These are phyloP conservation scores for Candida manassasensis DNA, from an alignment of 805 yeast genomes.

Conservation along the genomic window DNA sequence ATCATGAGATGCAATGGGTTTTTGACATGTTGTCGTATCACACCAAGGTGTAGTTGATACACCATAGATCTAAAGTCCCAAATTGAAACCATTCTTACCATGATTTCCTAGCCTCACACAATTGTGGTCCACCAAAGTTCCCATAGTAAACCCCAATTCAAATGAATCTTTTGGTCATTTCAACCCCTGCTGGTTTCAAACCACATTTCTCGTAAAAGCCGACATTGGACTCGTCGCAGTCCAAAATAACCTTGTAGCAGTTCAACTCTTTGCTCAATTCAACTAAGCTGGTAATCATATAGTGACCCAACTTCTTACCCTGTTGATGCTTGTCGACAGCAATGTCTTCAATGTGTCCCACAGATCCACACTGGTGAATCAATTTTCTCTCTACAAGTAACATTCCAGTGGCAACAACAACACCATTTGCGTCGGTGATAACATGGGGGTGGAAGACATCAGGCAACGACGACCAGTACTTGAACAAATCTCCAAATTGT, in stretches of 20 bases:
- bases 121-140: too few species aligned
- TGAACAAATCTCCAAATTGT: slow-evolving; percentile 48
- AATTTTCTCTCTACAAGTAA: slow-evolving; percentile 74
- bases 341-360: slow-evolving; percentile 95
- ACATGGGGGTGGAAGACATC: slow-evolving; percentile 67
- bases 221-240: slow-evolving; percentile 79
- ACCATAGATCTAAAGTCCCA: too few species aligned
- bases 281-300: slow-evolving; percentile 58
- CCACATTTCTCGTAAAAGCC: slow-evolving; percentile 90
- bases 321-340: slow-evolving; percentile 73
- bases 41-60: too few species aligned
- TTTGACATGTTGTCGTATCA: too few species aligned
- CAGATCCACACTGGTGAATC: slow-evolving; percentile 78
- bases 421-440: slow-evolving; percentile 47
- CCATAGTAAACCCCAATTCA: too few species aligned
- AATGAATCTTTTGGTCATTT: slow-evolving; percentile 40
- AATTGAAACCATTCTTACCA: too few species aligned
- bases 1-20: too few species aligned
- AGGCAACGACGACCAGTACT: slow-evolving; percentile 51
- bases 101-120: too few species aligned
- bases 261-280: slow-evolving; percentile 54
- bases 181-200: slow-evolving; percentile 57
- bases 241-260: slow-evolving; percentile 85
- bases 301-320: slow-evolving; percentile 75
- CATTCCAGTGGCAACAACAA: slow-evolving; percentile 80